Evolutionary conservation across 2,329 filamentous ascomycete species (phyloP), one percentile per base, ranked within the genome.

Genomic region (Penicillium sp.): DNA sequence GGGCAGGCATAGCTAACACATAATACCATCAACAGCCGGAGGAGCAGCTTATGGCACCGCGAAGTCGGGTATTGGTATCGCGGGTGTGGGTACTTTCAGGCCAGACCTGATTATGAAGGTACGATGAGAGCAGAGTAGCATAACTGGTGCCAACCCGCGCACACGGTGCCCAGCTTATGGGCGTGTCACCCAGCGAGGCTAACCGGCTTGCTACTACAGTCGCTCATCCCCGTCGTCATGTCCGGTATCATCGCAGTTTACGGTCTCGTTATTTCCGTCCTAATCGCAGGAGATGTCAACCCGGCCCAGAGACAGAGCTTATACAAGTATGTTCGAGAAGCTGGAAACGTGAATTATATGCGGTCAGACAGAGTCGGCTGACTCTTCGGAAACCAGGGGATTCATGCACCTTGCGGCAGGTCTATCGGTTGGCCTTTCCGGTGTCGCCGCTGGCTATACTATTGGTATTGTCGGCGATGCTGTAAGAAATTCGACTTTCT

Each of bases 241-340:
- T 96, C 95, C 71, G 95, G 95, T 87, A 99, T 99, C 76, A 92
- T 99, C 73, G 95, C 95, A 60, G 95, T 99, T 69, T 99, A 99
- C 81, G 92, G 93, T 55, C 90, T 99, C 70, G 95, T 99, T 73
- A 93, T 99, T 70, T 91, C 94, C 19, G 95, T 99, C 73, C 87
- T 99, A 69, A 99, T 99, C 76, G 92, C 93, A 58, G 90, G 92
- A 78, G 92, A 97, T 77, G 87, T 98, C 76, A 85, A 84, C 53
- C 91, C 93, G 80, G 80, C 22, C 81, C 84, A 67, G 84, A 84
- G 37, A 74, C 97, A 96, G 81, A 93, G 88, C 73, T 83, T 98
- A 67, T 99, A 95, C 81, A 89, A 86, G 88, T 91, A 83, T 64
- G 87, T 81, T 52, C 22, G 33, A 25, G 38, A 33, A 35, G 40